phyloP scores from a whole-genome alignment of 2,329 filamentous ascomycete genomes.

The Fonsecaea multimorphosa region DNA sequence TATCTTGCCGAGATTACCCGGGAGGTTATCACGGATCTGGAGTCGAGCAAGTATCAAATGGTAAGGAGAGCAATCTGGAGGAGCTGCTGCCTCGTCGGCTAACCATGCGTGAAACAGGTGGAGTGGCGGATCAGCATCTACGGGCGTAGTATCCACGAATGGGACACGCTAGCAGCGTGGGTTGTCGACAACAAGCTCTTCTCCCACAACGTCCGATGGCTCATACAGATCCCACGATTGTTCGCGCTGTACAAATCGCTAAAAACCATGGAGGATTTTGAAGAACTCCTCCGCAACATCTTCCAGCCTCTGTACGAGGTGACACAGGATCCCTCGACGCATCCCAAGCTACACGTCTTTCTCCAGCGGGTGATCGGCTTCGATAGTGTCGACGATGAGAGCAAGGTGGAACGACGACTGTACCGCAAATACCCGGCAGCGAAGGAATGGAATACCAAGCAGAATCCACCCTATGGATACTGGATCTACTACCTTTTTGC shows the following conservation, averaged over 20 bases:
- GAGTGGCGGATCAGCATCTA: slow-evolving; percentile 99
- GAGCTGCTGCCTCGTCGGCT: not conserved
- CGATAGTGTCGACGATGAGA: slow-evolving; percentile 97
- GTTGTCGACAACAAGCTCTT: slow-evolving; percentile 98
- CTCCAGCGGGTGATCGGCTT: slow-evolving; percentile 94
- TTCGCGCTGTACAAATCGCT: slow-evolving; percentile 95
- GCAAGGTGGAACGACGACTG: slow-evolving; percentile 91
- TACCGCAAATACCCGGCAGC: slow-evolving; percentile 95
- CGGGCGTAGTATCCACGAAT: slow-evolving; percentile 87
- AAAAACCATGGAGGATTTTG: slow-evolving; percentile 84
- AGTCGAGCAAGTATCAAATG: slow-evolving; percentile 99
- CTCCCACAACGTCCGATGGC: slow-evolving; percentile 96
- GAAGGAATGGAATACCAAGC: slow-evolving; percentile 83
- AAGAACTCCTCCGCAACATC: slow-evolving; percentile 87
- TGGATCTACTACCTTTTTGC: slow-evolving; percentile 98
- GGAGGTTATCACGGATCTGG: slow-evolving; percentile 94
- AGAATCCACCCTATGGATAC: slow-evolving; percentile 98
- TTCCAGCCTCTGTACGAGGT: slow-evolving; percentile 96
- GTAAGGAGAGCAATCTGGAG: slow-evolving; percentile 46
- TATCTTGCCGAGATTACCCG: slow-evolving; percentile 98
- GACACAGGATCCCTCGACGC: slow-evolving; percentile 81
- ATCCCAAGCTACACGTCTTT: slow-evolving; percentile 94
- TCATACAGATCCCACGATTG: slow-evolving; percentile 91
- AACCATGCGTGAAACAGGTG: slow-evolving; percentile 47
- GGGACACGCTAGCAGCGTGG: slow-evolving; percentile 97